phyloP scores from a whole-genome alignment of 2,329 filamentous ascomycete genomes.

The Trichophyton equinum region DNA sequence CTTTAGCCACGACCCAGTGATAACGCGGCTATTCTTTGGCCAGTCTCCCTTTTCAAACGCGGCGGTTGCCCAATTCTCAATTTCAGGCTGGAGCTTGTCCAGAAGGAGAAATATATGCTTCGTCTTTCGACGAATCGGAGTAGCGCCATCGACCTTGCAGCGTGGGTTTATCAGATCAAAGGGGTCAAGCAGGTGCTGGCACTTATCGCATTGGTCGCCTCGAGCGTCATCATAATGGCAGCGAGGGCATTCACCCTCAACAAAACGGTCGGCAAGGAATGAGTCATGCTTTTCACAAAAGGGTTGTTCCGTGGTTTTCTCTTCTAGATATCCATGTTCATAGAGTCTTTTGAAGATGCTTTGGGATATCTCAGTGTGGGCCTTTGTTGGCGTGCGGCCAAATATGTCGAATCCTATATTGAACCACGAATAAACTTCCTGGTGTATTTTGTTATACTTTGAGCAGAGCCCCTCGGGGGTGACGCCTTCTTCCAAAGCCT shows the following conservation, averaged over 20 bases:
- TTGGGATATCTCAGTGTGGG: conserved; percentile 89
- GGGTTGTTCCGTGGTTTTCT: conserved; percentile 76
- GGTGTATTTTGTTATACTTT: conserved; percentile 84
- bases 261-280: conserved; percentile 32
- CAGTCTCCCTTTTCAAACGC: conserved; percentile 55
- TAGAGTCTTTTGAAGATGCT: conserved; percentile 79
- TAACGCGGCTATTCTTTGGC: conserved; percentile 34
- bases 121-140: conserved; percentile 65
- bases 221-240: conserved; percentile 55
- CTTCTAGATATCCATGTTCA: conserved; percentile 76
- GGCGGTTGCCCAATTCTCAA: conserved; percentile 65
- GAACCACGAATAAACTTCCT: conserved; percentile 93
- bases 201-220: conserved; percentile 64
- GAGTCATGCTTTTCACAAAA: conserved; percentile 69
- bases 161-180: conserved; percentile 68
- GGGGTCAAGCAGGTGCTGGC: conserved; percentile 58
- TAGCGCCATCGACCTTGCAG: conserved; percentile 81
- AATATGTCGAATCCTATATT: conserved; percentile 91
- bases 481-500: conserved; percentile 76
- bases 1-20: conserved; percentile 40
- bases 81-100: conserved; percentile 65
- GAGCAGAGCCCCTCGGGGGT: conserved; percentile 75
- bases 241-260: conserved; percentile 37
- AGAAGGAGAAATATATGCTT: conserved; percentile 86
- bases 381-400: conserved; percentile 73